Conservation (phyloP, 306 rosid genomes). For the Quillaja saponaria region DNA sequence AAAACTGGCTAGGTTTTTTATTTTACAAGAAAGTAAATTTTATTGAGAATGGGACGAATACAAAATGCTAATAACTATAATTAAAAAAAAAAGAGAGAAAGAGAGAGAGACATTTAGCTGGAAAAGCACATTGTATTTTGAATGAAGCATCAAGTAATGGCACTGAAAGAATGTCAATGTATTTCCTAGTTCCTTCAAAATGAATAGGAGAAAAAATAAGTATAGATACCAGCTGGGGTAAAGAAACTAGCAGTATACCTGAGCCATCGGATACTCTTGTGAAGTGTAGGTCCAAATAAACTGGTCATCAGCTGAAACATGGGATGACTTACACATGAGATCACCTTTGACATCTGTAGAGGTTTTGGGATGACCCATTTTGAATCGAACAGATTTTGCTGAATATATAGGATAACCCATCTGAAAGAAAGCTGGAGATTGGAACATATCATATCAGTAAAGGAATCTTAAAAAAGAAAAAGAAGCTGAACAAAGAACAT, state of each 20-base stretch:
- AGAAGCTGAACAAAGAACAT: slow-evolving; percentile 17
- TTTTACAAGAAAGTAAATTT: no score
- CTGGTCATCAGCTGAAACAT: slow-evolving; percentile 39
- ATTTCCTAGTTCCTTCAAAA: no score
- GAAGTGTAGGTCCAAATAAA: slow-evolving; percentile 85
- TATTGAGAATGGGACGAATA: slow-evolving; percentile 20
- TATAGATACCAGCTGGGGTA: no score
- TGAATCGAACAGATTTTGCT: slow-evolving; percentile 70
- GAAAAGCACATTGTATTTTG: no score
- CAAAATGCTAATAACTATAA: no score
- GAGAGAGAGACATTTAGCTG: no score
- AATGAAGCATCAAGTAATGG: no score
- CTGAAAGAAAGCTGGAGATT: slow-evolving; percentile 69
- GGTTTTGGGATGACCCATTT: slow-evolving; percentile 59
- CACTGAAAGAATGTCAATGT: no score
- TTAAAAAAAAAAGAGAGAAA: no score
- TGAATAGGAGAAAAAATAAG: no score
- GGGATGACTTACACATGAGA: slow-evolving; percentile 1
- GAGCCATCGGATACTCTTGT: slow-evolving; percentile 74
- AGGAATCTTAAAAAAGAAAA: not conserved
- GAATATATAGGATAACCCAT: slow-evolving; percentile 71
- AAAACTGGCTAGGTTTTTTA: no score
- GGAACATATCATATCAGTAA: slow-evolving; percentile 30
- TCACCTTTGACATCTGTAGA: slow-evolving; percentile 24
- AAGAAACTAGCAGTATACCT: slow-evolving; percentile 41